Base-by-base conservation (phyloP, 129 eudicot genomes). In the Pseudognaphalium luteoalbum region DNA sequence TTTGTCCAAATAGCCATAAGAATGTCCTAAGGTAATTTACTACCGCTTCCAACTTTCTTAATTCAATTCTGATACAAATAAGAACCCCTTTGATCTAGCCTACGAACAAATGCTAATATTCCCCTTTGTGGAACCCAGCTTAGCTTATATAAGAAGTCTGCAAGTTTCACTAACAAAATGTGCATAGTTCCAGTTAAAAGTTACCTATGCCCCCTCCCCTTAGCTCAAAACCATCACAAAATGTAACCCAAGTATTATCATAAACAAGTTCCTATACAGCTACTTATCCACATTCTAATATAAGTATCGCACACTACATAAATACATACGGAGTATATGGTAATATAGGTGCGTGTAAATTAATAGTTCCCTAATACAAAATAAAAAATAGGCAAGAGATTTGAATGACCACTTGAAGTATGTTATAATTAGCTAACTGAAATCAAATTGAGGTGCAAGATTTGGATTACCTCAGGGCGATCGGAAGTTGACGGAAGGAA, bases 401-500 rank as follows among this genome's bases (percentile, higher is more conserved):
- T 25, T 25, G 28, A 25, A 25, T 1, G 0, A 25, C 28, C 28
- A 25, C 28, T 25, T 25, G 1, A 25, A 25, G 28, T 25, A 25
- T 25, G 51, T 44, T 44, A 14, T 17, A 12, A 44, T 47, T 3
- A 47, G 17, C 54, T 47, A 47, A 47, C 14, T 12, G 54, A 47
- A 47, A 47, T 47, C 54, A 47, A 14, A 47, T 47, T 3, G 6
- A 47, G 54, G n/a, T 47, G 69, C 15, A 15, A 32, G 2, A 32
- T 16, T 64, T 16, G 21, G 5, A 64, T 32, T 32, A 64, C 69
- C 69, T 64, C 68, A 29, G 98, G 97, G 58, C 98, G 97, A 90
- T 93, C 96, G 41, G 95, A 85, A 32, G 82, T 42, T 1, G 91
- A 79, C 72, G 96, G 96, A 63, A 93, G 89, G 33, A 93, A 85